Conservation (phyloP, 495 filamentous ascomycete species). For the Aspergillus saccharolyticus region DNA sequence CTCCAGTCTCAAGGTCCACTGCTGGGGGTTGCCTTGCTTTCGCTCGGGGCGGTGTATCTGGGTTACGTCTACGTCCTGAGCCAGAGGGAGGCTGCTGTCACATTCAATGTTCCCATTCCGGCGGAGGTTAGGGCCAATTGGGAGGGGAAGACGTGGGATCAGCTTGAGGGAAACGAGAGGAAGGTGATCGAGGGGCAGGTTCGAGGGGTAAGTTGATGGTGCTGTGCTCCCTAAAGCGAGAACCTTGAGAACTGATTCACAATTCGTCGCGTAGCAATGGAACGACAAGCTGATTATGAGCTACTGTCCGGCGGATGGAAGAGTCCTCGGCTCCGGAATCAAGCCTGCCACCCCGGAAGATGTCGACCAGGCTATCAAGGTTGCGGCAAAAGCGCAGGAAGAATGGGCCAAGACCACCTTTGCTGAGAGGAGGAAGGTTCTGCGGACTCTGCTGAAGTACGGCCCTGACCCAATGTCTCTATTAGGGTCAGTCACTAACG, state of each 20-base stretch:
- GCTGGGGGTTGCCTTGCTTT: conserved; percentile 29
- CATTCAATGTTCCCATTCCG: conserved; percentile 56
- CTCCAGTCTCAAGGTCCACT: conserved; percentile 18
- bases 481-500: conserved; percentile 1
- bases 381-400: conserved; percentile 67
- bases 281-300: conserved; percentile 46
- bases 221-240: not conserved
- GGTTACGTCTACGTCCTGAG: conserved; percentile 33
- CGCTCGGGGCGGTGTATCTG: conserved; percentile 32
- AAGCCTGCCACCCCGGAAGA: conserved; percentile 72
- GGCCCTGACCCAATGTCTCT: conserved; percentile 12
- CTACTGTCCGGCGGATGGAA: conserved; percentile 86
- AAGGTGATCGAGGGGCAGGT: conserved; percentile 42
- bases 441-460: conserved; percentile 75
- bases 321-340: conserved; percentile 67
- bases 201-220: conserved; percentile 34
- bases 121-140: conserved; percentile 50
- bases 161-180: conserved; percentile 37
- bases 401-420: conserved; percentile 81
- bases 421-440: conserved; percentile 67
- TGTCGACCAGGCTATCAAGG: conserved; percentile 74
- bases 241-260: not conserved
- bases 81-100: conserved; percentile 45
- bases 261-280: conserved; percentile 31
- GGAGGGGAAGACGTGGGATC: conserved; percentile 57